Evolutionary conservation across 1,284 basidiomycete genomes (phyloP).

Genomic region (Erythrobasidium hasegawianum): DNA sequence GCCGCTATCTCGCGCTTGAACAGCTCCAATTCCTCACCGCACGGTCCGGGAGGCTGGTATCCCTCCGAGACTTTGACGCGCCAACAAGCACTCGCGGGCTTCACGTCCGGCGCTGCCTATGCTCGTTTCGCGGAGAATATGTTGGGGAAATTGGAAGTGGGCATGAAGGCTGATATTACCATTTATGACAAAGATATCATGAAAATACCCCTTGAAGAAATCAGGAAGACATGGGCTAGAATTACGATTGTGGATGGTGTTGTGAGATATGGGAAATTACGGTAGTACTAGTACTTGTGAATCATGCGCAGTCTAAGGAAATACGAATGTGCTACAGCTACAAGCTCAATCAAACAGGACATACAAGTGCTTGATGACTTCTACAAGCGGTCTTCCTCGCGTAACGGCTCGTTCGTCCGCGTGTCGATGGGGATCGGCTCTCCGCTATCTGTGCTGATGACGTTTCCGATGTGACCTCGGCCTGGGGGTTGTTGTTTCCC

Average conservation of each 20-base stretch:
- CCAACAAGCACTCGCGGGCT: constrained; percentile 61
- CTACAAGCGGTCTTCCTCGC: not conserved
- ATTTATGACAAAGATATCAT: constrained; percentile 75
- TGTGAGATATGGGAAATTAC: constrained; percentile 60
- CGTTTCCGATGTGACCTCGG: not conserved
- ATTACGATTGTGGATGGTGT: constrained; percentile 75
- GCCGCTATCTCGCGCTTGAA: constrained; percentile 74
- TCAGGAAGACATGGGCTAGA: constrained; percentile 66
- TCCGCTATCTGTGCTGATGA: not conserved
- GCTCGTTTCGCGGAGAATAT: constrained; percentile 72
- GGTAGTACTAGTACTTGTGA: no score
- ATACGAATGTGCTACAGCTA: no score
- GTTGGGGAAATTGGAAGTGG: constrained; percentile 60
- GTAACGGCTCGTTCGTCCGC: not conserved
- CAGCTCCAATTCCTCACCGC: constrained; percentile 68
- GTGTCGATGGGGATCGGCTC: not conserved
- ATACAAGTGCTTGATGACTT: no score
- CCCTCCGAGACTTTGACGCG: constrained; percentile 66
- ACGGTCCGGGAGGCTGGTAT: constrained; percentile 74
- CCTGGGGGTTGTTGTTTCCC: not conserved
- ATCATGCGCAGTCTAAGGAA: no score
- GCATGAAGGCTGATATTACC: constrained; percentile 82
- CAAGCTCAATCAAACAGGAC: no score
- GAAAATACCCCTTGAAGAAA: constrained; percentile 59
- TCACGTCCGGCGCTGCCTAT: constrained; percentile 82